Evolutionary conservation across 75 land plant genomes (phyloP).

Genomic region (Pseudotsuga menziesii): DNA sequence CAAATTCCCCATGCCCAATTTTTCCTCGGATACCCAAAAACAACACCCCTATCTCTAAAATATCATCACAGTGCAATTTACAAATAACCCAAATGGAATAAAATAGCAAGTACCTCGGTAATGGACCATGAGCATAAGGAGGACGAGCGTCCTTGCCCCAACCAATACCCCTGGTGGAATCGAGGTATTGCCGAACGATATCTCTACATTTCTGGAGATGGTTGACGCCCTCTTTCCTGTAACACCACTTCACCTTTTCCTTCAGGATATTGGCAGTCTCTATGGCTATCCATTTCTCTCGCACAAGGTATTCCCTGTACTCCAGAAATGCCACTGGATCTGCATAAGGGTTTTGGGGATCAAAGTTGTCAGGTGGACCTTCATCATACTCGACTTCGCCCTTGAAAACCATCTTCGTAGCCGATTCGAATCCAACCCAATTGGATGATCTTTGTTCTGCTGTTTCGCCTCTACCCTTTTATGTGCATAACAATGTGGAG

Average conservation of each 20-base stretch:
- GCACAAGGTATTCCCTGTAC: constrained; percentile 74
- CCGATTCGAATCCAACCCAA: too few relatives aligned
- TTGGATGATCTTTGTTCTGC: too few relatives aligned
- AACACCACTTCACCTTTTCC: constrained; percentile 76
- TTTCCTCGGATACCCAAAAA: too few relatives aligned
- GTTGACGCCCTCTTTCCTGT: constrained; percentile 90
- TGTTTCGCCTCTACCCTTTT: too few relatives aligned
- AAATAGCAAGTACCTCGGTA: too few relatives aligned
- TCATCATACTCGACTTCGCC: constrained; percentile 48
- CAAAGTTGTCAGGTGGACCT: constrained; percentile 61
- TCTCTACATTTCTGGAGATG: constrained; percentile 88
- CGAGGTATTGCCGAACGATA: constrained; percentile 75
- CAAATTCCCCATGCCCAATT: too few relatives aligned
- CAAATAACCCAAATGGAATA: too few relatives aligned
- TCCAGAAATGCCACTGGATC: constrained; percentile 69
- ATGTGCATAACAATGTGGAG: too few relatives aligned
- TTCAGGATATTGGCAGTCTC: constrained; percentile 92
- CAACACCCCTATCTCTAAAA: too few relatives aligned
- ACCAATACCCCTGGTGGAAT: constrained; percentile 72
- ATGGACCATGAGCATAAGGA: constrained; percentile 2
- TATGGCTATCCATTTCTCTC: constrained; percentile 92
- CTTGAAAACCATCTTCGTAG: constrained; percentile 45
- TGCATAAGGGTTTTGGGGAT: constrained; percentile 71
- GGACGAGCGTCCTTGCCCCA: constrained; percentile 94
- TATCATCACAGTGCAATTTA: too few relatives aligned